phyloP scores from a whole-genome alignment of 2,329 filamentous ascomycete species.

The Calonectria multiphialidica region DNA sequence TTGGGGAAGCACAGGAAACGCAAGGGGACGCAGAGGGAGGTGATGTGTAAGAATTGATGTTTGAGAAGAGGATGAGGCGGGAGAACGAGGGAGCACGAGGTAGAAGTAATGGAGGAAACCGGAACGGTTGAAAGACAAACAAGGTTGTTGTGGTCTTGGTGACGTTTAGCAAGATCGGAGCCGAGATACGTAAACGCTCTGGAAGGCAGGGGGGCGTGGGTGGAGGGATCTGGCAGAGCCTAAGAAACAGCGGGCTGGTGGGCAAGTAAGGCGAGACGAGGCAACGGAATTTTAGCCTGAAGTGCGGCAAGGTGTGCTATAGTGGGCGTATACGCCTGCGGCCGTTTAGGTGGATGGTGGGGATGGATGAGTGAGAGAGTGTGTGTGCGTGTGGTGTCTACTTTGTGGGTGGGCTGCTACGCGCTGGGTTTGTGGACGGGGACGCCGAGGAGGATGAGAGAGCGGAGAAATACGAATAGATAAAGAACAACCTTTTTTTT shows the following conservation, averaged over 20 bases:
- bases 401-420: constrained; percentile 10
- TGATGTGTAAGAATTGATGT: background rate
- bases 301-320: background rate
- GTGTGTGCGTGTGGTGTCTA: background rate
- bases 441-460: constrained; percentile 15
- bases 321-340: background rate
- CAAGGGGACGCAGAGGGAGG: background rate
- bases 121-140: constrained; percentile 11
- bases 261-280: constrained; percentile 17
- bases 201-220: background rate
- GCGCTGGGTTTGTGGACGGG: background rate
- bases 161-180: constrained; percentile 22
- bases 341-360: background rate
- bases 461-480: constrained; percentile 11
- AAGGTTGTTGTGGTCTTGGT: constrained; percentile 11
- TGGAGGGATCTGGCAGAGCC: background rate
- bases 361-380: background rate
- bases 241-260: background rate
- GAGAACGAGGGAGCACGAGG: constrained; percentile 3
- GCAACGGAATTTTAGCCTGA: constrained; percentile 22
- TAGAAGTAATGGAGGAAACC: constrained; percentile 20
- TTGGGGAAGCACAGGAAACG: constrained; percentile 11
- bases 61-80: background rate
- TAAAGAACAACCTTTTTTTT: background rate
- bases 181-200: constrained; percentile 21